Evolutionary conservation across 208 protist genomes (phyloP), one percentile per base, ranked within the genome.

Genomic region (Leishmania tropica): DNA sequence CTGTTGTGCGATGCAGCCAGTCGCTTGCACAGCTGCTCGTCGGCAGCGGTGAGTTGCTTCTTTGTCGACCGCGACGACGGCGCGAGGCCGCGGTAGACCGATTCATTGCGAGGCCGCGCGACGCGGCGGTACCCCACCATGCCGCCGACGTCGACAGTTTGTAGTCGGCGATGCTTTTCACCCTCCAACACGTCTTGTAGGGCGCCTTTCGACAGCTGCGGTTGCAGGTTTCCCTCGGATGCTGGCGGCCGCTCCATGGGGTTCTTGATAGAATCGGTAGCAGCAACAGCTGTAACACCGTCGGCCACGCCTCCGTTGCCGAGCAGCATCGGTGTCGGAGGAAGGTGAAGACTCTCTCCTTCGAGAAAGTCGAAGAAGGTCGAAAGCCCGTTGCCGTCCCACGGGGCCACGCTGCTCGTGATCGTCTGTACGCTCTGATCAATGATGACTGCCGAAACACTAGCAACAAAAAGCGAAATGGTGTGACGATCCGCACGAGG

Each of bases 21-120:
- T 76, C 17, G n/a, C 40, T 60, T 79, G 58, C 53, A 84, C 76
- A 84, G 42, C 40, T 67, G 53, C 54, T 56, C 64, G 37, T 84
- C 76, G 6, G 76, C 65, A 13, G 37, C 21, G 37, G 76, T 24
- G 21, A 84, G 40, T 21, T 40, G 67, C 15, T 80, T 51, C 70
- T 80, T 84, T 1, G 75, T 72, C 21, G 75, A 76, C 53, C 76
- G 65, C 8, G 76, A 84, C 1, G 81, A 78, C 42, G 81, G 81
- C 1, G 37, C 81, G 31, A 84, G 64, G 6, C 76, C 75, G 13
- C 40, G 8, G 81, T 79, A 84, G 15, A 75, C 5, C 0, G 81
- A 80, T 0, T 19, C 11, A 1, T 56, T 80, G 3, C 51, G 56
- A 28, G 19, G 53, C 1, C 37, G 54, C 15, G 64, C 2, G 3